These are phyloP conservation scores for Mucor saturninus DNA, from an alignment of 371 early-diverging fungal genomes.

Conservation along the genomic window DNA sequence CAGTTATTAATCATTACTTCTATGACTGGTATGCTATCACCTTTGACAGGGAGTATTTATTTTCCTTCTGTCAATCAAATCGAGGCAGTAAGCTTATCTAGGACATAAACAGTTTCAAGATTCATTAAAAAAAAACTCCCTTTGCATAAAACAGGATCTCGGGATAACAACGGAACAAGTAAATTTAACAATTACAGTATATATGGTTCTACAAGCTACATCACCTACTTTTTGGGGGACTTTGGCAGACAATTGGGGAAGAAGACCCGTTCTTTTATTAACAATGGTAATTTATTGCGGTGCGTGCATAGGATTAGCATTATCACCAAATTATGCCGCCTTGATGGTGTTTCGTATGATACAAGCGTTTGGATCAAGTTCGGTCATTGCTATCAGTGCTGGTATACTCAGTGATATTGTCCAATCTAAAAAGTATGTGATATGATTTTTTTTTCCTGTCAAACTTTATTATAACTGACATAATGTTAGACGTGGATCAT, in stretches of 20 bases:
- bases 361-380: constrained; percentile 66
- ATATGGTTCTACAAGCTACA: constrained; percentile 42
- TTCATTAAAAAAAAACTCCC: neutral
- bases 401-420: constrained; percentile 26
- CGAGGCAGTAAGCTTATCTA: constrained; percentile 9
- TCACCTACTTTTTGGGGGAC: constrained; percentile 66
- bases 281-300: constrained; percentile 61
- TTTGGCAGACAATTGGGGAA: constrained; percentile 62
- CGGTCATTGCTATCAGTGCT: constrained; percentile 59
- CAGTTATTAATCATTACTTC: constrained; percentile 13
- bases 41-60: constrained; percentile 28
- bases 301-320: constrained; percentile 63
- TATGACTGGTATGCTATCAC: constrained; percentile 23
- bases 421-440: constrained; percentile 11
- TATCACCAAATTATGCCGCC: constrained; percentile 49
- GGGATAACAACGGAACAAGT: constrained; percentile 27
- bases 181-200: constrained; percentile 34
- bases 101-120: neutral
- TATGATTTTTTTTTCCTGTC: neutral
- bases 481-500: constrained; percentile 53
- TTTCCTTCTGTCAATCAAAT: constrained; percentile 26
- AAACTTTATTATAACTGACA: neutral
- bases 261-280: constrained; percentile 62
- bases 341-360: constrained; percentile 62
- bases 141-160: constrained; percentile 20